These are phyloP conservation scores for Taiozyma sp. DNA, from an alignment of 1,139 yeast species.

Conservation along the genomic window DNA sequence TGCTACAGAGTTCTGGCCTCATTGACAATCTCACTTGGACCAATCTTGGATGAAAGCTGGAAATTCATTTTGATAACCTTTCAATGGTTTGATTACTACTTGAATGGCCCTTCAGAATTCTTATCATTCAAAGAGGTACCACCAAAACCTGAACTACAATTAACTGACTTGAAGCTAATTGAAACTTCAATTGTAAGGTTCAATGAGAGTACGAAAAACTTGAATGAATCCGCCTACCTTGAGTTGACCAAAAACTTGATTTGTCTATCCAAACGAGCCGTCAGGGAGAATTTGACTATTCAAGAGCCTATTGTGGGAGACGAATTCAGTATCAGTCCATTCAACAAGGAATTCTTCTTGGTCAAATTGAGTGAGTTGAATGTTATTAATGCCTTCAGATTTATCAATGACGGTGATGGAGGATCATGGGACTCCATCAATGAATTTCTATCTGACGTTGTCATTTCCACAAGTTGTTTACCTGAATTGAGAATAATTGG, in stretches of 20 bases:
- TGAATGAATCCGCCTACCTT: conserved; percentile 43
- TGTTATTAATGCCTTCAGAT: conserved; percentile 43
- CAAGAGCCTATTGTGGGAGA: conserved; percentile 16
- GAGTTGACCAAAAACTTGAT: conserved; percentile 42
- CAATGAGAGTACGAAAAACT: conserved; percentile 53
- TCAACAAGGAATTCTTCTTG: conserved; percentile 31
- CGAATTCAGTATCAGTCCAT: conserved; percentile 24
- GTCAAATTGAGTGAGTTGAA: conserved; percentile 39
- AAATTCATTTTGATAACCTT: conserved; percentile 56
- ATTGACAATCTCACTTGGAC: conserved; percentile 73
- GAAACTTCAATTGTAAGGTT: conserved; percentile 54
- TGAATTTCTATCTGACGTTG: conserved; percentile 41
- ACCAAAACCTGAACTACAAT: conserved; percentile 26
- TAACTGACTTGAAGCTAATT: conserved; percentile 45
- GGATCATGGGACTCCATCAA: conserved; percentile 42
- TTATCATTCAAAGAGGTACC: conserved; percentile 32
- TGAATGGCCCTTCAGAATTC: conserved; percentile 53
- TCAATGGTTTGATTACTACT: conserved; percentile 66
- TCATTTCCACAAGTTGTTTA: conserved; percentile 31
- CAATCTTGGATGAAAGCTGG: conserved; percentile 68
- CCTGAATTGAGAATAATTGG: conserved; percentile 42
- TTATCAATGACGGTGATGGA: conserved; percentile 30
- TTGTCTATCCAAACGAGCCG: conserved; percentile 32
- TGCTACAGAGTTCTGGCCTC: conserved; percentile 75
- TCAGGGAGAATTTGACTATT: conserved; percentile 9